phyloP scores from a whole-genome alignment of 805 yeast species.

The Candida pseudofarinosa region DNA sequence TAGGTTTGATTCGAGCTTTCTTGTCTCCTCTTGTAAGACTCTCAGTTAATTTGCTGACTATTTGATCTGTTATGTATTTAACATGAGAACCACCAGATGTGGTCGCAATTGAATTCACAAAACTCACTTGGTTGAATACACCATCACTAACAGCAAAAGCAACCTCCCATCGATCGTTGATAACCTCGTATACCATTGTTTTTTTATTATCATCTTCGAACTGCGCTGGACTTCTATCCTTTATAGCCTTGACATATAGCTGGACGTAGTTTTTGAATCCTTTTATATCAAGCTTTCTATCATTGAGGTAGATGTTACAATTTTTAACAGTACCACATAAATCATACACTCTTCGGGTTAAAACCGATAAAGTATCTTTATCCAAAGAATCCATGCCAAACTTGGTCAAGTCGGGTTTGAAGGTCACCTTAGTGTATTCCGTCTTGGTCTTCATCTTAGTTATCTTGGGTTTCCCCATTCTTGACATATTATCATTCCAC shows the following conservation, averaged over 20 bases:
- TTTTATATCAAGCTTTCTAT: slow-evolving; percentile 60
- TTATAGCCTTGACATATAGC: slow-evolving; percentile 78
- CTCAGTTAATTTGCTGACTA: slow-evolving; percentile 72
- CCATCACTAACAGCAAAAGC: slow-evolving; percentile 94
- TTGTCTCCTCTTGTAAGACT: slow-evolving; percentile 52
- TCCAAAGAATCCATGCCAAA: slow-evolving; percentile 86
- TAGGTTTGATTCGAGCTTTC: slow-evolving; percentile 72
- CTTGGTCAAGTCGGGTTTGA: slow-evolving; percentile 80
- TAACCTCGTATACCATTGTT: slow-evolving; percentile 67
- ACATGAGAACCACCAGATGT: slow-evolving; percentile 97
- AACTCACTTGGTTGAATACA: slow-evolving; percentile 87
- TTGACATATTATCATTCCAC: slow-evolving; percentile 86
- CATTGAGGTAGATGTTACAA: slow-evolving; percentile 73
- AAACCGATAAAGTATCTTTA: slow-evolving; percentile 74
- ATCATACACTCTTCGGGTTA: slow-evolving; percentile 92
- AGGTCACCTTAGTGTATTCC: slow-evolving; percentile 83
- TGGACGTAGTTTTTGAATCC: slow-evolving; percentile 87
- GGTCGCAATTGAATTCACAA: slow-evolving; percentile 96
- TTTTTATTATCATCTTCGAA: slow-evolving; percentile 34
- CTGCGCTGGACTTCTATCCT: slow-evolving; percentile 41
- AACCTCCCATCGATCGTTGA: slow-evolving; percentile 91
- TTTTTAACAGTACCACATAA: slow-evolving; percentile 90
- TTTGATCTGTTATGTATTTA: slow-evolving; percentile 77
- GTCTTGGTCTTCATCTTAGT: slow-evolving; percentile 51
- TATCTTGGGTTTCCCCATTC: slow-evolving; percentile 72